Conservation (phyloP, 2,329 filamentous ascomycete species). For the Fusarium denticulatum region DNA sequence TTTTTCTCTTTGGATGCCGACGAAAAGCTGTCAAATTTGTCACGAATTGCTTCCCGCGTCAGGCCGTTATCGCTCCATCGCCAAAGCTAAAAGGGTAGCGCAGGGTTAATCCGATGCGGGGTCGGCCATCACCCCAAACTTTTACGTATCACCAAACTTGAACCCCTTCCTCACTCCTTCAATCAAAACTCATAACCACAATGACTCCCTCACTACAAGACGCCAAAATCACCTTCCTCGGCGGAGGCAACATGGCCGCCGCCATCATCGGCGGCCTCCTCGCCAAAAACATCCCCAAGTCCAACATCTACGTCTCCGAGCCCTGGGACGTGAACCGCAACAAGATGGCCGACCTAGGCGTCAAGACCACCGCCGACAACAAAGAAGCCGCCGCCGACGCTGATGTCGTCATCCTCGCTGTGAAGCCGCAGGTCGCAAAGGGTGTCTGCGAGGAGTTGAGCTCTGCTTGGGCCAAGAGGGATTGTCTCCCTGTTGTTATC, state of each 20-base stretch:
- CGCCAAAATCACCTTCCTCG: constrained; percentile 52
- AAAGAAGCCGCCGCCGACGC: constrained; percentile 55
- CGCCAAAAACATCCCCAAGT: constrained; percentile 54
- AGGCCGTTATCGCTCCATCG: constrained; percentile 23
- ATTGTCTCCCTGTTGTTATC: constrained; percentile 55
- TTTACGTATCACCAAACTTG: constrained; percentile 23
- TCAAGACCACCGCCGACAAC: constrained; percentile 58
- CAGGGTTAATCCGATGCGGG: constrained; percentile 38
- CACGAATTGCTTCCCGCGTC: neutral
- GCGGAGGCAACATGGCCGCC: constrained; percentile 63
- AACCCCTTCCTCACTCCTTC: neutral
- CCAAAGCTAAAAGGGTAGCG: constrained; percentile 19
- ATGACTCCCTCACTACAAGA: constrained; percentile 45
- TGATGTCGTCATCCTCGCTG: constrained; percentile 59
- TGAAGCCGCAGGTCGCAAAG: constrained; percentile 62
- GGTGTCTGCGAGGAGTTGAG: constrained; percentile 58
- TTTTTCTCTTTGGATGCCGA: neutral
- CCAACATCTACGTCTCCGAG: constrained; percentile 60
- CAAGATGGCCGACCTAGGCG: constrained; percentile 58
- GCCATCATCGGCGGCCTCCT: constrained; percentile 62
- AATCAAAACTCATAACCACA: neutral
- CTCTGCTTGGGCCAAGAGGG: constrained; percentile 48
- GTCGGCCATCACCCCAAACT: constrained; percentile 23
- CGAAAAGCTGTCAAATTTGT: neutral
- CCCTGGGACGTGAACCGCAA: constrained; percentile 63